Evolutionary conservation across 257 asterid genomes (phyloP).

Genomic region (Nicotiana benthamiana): DNA sequence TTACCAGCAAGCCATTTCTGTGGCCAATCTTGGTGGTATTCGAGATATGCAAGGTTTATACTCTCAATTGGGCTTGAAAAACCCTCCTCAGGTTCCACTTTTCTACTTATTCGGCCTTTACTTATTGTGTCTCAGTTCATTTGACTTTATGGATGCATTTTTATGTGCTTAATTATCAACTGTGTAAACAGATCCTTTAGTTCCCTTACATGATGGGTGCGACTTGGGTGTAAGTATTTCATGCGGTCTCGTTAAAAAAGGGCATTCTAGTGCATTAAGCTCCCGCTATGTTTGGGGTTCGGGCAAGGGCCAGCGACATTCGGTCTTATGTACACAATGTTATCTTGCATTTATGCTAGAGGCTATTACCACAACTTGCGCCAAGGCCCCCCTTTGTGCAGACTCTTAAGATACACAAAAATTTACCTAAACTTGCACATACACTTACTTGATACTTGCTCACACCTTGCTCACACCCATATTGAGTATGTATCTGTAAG

Average conservation of each 20-base stretch:
- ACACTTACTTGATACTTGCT: background rate
- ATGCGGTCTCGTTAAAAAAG: background rate
- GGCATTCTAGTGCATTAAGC: too few species aligned
- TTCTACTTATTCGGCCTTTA: background rate
- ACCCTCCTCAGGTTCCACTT: conserved; percentile 62
- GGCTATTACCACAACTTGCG: too few species aligned
- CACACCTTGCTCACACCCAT: background rate
- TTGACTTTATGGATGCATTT: background rate
- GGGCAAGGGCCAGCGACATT: too few species aligned
- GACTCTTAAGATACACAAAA: background rate
- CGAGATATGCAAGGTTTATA: conserved; percentile 69
- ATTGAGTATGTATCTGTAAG: background rate
- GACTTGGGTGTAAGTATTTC: background rate
- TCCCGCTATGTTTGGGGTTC: too few species aligned
- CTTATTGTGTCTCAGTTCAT: background rate
- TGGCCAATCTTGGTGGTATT: conserved; percentile 60
- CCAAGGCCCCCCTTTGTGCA: background rate
- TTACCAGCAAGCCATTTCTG: conserved; percentile 77
- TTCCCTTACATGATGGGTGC: background rate
- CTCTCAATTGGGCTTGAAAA: conserved; percentile 70
- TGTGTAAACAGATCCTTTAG: background rate
- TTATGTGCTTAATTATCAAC: background rate
- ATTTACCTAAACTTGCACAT: background rate
- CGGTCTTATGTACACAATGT: too few species aligned
- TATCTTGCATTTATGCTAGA: too few species aligned